Evolutionary conservation across 2,329 filamentous ascomycete genomes (phyloP).

Genomic region (Colletotrichum navitas): DNA sequence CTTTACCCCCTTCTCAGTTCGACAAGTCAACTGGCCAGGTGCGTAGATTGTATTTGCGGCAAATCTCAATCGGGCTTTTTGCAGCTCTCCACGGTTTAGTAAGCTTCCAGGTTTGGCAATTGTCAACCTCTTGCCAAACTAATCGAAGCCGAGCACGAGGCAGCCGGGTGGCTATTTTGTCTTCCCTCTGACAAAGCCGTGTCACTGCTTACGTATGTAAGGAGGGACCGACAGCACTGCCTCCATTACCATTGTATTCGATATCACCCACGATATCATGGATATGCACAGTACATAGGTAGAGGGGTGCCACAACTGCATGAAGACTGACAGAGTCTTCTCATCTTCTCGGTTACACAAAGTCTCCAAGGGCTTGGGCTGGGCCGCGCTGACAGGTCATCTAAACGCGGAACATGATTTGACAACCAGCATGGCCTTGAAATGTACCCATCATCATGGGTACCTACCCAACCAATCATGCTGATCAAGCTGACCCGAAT

Average conservation of each 20-base stretch:
- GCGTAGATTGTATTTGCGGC: neutral
- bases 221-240: neutral
- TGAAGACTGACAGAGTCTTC: conserved; percentile 1
- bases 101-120: conserved; percentile 22
- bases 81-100: conserved; percentile 15
- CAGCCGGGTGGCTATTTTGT: conserved; percentile 10
- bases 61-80: neutral
- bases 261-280: neutral
- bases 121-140: neutral
- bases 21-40: neutral
- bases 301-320: conserved; percentile 7
- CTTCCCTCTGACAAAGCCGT: conserved; percentile 12
- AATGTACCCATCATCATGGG: conserved; percentile 12
- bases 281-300: conserved; percentile 6
- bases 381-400: conserved; percentile 21
- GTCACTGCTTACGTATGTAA: conserved; percentile 34
- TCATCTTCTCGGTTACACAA: conserved; percentile 25
- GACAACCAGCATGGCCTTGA: neutral
- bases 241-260: conserved; percentile 3
- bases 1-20: neutral
- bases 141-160: conserved; percentile 9
- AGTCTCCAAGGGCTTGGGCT: conserved; percentile 10
- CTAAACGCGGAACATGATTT: conserved; percentile 12
- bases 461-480: conserved; percentile 21
- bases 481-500: conserved; percentile 21